A percentile compares a stretch with the other conserved stretches of the same genome.
These are phyloP conservation scores for Globisporangium acanthophoron DNA, from an alignment of 352 stramenopile genomes.

Conservation along the genomic window DNA sequence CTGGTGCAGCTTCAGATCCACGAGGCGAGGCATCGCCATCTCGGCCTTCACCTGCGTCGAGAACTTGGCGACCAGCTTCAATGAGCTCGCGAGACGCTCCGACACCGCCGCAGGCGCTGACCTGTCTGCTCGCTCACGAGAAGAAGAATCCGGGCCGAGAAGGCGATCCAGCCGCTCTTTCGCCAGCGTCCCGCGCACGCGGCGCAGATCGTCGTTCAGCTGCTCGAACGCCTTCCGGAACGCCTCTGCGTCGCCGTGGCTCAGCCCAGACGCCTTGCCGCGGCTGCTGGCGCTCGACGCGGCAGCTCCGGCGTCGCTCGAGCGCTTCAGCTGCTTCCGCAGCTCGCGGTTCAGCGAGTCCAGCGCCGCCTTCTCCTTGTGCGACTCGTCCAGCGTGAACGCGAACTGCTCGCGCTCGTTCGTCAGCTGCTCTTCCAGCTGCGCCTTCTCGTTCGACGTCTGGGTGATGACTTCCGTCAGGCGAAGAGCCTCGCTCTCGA, in stretches of 20 bases:
- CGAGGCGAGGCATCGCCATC: constrained; percentile 60
- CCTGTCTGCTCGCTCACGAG: background rate
- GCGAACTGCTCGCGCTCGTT: constrained; percentile 77
- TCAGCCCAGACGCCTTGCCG: constrained; percentile 27
- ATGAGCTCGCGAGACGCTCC: constrained; percentile 24
- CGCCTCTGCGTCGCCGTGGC: constrained; percentile 39
- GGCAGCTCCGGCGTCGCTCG: constrained; percentile 30
- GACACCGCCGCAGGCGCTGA: constrained; percentile 4
- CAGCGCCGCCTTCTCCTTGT: constrained; percentile 75
- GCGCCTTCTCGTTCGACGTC: constrained; percentile 32
- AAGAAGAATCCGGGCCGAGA: constrained; percentile 16
- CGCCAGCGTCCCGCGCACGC: constrained; percentile 39
- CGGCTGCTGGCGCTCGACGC: constrained; percentile 15
- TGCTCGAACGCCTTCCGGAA: constrained; percentile 56
- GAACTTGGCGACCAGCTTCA: constrained; percentile 47
- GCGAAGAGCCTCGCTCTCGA: constrained; percentile 67
- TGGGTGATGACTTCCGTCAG: constrained; percentile 34
- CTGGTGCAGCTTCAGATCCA: constrained; percentile 35
- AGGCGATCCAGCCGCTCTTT: constrained; percentile 55
- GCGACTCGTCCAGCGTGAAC: constrained; percentile 62
- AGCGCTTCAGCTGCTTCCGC: constrained; percentile 74
- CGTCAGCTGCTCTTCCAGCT: constrained; percentile 51
- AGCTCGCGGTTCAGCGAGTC: constrained; percentile 70
- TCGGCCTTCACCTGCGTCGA: constrained; percentile 48
- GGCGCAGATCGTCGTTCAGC: constrained; percentile 47